Base-by-base conservation (phyloP, 140 eudicot species). In the Cichorium intybus region DNA sequence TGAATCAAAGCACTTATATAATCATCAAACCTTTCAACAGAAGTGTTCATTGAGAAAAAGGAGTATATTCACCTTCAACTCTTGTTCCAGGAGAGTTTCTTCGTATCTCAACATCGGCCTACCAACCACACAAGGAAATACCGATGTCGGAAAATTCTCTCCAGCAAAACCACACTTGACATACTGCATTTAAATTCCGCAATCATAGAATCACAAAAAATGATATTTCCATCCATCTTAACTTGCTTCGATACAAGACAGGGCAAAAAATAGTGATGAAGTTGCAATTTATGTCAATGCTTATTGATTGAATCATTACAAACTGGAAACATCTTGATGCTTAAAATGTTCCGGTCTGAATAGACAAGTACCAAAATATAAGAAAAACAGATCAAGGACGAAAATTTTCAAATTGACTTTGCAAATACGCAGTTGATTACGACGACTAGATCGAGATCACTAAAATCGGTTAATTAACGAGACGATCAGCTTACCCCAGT, bases 141-240 rank as follows among this genome's bases (percentile, higher is more conserved):
- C 99, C 8, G 99, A 93, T 39, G 99, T 93, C 46, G 99, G 99
- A 59, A 93, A 93, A 69, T 93, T 93, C 82, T 88, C 99, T 7
- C 97, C 97, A 2, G 99, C 99, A 80, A 93, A 93, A 56, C 99
- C 99, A 63, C 99, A 93, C 70, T 93, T 93, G 56, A 93, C 99
- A 88, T 93, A 93, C 99, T 93, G 90, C 94, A 88, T 62, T 67
- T 22, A 51, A 41, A 57, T 37, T 46, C 47, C 53, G 23, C 71
- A 71, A 63, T 60, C 66, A 52, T 22, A 53, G 41, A 46, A 48
- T n/a, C 63, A 5, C 16, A 57, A 34, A 59, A 66, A 48, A 4
- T 35, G 43, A 26, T 6, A 37, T 7, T 12, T 21, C 53, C 10
- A 31, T 31, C 37, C 37, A 31, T 31, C 37, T 6, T 31, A 5